Conservation (phyloP, 164 flowering plant species). For the Vitis rupestris region DNA sequence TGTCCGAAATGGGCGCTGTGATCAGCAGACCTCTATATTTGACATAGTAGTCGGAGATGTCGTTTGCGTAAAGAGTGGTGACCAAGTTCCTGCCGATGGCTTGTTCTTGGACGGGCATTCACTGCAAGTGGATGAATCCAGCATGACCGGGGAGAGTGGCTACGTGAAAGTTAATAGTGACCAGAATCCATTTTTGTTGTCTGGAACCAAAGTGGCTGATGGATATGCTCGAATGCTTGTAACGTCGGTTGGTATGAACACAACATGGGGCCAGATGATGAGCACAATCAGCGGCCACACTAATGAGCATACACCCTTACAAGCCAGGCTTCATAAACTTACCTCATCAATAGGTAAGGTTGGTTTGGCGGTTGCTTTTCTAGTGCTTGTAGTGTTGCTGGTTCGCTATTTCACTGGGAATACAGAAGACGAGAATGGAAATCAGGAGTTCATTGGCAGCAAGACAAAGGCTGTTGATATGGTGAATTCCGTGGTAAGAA, state of each 20-base stretch:
- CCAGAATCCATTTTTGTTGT: slow-evolving; percentile 25
- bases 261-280: slow-evolving; percentile 57
- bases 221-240: slow-evolving; percentile 56
- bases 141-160: slow-evolving; percentile 41
- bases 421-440: slow-evolving; percentile 44
- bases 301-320: slow-evolving; percentile 57
- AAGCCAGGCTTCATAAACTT: slow-evolving; percentile 51
- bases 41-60: slow-evolving; percentile 47
- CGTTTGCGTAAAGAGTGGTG: slow-evolving; percentile 43
- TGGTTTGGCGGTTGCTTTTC: slow-evolving; percentile 51
- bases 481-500: slow-evolving; percentile 22
- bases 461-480: slow-evolving; percentile 37
- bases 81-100: slow-evolving; percentile 53
- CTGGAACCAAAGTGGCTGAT: slow-evolving; percentile 36
- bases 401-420: slow-evolving; percentile 34
- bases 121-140: slow-evolving; percentile 37
- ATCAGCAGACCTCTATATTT: slow-evolving; percentile 27
- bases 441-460: slow-evolving; percentile 33
- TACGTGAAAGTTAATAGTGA: slow-evolving; percentile 19
- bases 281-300: slow-evolving; percentile 39
- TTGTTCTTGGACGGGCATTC: slow-evolving; percentile 38
- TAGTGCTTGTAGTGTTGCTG: slow-evolving; percentile 33
- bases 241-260: slow-evolving; percentile 46
- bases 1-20: slow-evolving; percentile 24
- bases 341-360: slow-evolving; percentile 53